Base-by-base conservation (phyloP, 257 asterid genomes). In the Nemophila menziesii region DNA sequence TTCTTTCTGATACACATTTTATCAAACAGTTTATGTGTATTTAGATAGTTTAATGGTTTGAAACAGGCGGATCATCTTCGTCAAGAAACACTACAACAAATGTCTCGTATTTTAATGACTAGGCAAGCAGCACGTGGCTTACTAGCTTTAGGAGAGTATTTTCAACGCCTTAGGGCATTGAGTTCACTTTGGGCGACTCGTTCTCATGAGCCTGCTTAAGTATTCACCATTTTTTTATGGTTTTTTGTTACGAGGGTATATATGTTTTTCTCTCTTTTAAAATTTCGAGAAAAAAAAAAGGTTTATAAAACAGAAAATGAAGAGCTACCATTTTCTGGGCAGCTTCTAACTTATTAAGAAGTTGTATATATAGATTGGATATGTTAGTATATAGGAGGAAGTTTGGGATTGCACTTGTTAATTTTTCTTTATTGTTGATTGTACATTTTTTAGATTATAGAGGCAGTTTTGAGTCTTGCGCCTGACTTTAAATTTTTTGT, bases 1-100 rank as follows among this genome's bases (percentile, higher is more conserved):
- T 20, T 29, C 36, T 29, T 29, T 29, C 2, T 29, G 9, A 5
- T 29, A 7, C 36, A 29, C 2, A 29, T 29, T 29, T 13, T 7
- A 29, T 29, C 9, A 7, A 29, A 10, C 2, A 7, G 36, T 29
- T 29, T 29, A 29, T 29, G 12, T 29, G 12, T 29, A 7, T 29
- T 29, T 29, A 10, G 12, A 29, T 7, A 10, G 9, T 10, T 7
- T 41, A 14, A 41, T 41, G n/a, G 46, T 2, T 16, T 40, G 44
- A 18, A 59, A 46, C 62, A 56, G 68, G 75, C 66, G 23, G 71
- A 71, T 66, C 63, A 55, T 60, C 63, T 71, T 55, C 78, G 74
- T 24, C 60, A 62, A 57, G 65, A 37, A 53, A 58, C 74, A 33
- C 27, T 71, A 47, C 50, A 51, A 43, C 71, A 58, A 58, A 59